Evolutionary conservation across 257 asterid genomes (phyloP).

Genomic region (Fraxinus americana): DNA sequence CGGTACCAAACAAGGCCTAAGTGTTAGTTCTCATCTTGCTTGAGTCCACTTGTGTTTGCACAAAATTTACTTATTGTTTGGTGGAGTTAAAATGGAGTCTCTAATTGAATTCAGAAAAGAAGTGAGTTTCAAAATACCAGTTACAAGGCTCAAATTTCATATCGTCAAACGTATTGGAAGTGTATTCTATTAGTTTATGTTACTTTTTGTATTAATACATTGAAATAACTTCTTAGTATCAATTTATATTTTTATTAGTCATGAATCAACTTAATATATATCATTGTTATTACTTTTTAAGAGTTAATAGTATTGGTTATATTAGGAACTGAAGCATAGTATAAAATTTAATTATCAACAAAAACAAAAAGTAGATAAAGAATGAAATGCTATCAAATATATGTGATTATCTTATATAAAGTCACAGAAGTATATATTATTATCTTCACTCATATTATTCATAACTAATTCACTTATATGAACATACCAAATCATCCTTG

Average conservation of each 20-base stretch:
- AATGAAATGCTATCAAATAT: background rate
- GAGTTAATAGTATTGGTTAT: background rate
- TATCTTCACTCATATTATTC: conserved; percentile 10
- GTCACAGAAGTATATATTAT: background rate
- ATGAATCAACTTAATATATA: background rate
- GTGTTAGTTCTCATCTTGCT: background rate
- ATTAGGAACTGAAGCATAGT: background rate
- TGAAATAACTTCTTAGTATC: background rate
- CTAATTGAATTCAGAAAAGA: background rate
- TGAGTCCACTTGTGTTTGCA: background rate
- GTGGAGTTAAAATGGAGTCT: background rate
- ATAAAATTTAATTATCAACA: background rate
- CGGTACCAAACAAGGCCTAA: no score
- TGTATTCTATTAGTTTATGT: background rate
- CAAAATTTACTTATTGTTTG: background rate
- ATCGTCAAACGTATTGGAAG: background rate
- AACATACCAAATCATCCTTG: background rate
- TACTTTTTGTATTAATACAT: background rate
- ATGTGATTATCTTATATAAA: background rate
- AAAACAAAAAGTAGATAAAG: background rate
- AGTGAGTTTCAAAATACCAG: background rate
- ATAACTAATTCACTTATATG: background rate
- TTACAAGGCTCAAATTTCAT: conserved; percentile 2
- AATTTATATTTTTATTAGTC: conserved; percentile 6
- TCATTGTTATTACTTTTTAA: conserved; percentile 15